Evolutionary conservation across 495 filamentous ascomycete genomes (phyloP).

Genomic region (Aspergillus indologenus): DNA sequence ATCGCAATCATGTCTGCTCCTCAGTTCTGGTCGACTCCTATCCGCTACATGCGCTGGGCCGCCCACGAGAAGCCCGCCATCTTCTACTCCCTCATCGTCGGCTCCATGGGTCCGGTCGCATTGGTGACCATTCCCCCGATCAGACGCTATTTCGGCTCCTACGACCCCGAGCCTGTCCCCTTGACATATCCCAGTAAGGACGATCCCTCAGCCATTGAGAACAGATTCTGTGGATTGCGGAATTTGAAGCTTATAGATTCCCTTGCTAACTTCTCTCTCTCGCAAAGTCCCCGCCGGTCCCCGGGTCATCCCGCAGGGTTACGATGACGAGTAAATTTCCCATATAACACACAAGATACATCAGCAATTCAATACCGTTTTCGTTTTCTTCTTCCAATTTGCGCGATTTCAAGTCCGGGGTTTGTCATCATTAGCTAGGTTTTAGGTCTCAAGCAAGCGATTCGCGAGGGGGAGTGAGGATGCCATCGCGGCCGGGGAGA

Average conservation of each 20-base stretch:
- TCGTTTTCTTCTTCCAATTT: background rate
- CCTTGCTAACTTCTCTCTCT: background rate
- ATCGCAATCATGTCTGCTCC: constrained; percentile 61
- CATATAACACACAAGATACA: constrained; percentile 1
- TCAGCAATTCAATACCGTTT: constrained; percentile 7
- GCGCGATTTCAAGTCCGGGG: background rate
- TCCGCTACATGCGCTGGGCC: constrained; percentile 84
- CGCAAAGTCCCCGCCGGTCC: constrained; percentile 70
- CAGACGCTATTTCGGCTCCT: constrained; percentile 65
- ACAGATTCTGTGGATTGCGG: background rate
- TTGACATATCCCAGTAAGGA: constrained; percentile 85
- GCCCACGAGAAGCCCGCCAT: constrained; percentile 81
- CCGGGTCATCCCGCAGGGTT: constrained; percentile 67
- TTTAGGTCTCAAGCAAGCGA: background rate
- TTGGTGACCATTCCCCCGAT: constrained; percentile 67
- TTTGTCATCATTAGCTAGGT: background rate
- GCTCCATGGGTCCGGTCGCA: constrained; percentile 63
- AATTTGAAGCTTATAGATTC: background rate
- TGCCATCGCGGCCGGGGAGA: too few relatives aligned
- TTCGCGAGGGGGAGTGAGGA: background rate
- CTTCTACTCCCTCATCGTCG: constrained; percentile 79
- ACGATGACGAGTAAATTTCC: constrained; percentile 62
- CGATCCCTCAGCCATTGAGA: background rate
- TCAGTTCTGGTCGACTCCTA: constrained; percentile 75
- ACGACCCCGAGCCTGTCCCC: constrained; percentile 66